A percentile compares a stretch with the other conserved stretches of the same genome.
Conservation (phyloP, 768 basidiomycete species). For the Naematelia encephala region DNA sequence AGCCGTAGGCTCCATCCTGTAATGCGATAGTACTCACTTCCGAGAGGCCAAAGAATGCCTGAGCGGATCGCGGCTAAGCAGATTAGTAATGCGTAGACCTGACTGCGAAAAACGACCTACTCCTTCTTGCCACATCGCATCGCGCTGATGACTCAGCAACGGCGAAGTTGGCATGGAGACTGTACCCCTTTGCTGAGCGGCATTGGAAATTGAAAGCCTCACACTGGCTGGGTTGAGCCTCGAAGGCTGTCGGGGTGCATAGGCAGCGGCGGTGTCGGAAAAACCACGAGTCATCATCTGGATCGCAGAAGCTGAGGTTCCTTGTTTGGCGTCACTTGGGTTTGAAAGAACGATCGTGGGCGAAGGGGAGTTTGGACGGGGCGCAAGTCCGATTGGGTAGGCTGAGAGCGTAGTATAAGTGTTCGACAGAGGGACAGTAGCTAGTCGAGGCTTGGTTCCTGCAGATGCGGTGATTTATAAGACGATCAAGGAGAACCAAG, state of each 20-base stretch:
- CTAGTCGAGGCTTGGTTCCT: too few relatives aligned
- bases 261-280: slow-evolving; percentile 7
- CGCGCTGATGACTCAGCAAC: slow-evolving; percentile 1
- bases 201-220: not conserved
- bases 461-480: not conserved
- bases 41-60: slow-evolving; percentile 10
- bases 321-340: not conserved
- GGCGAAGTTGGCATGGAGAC: slow-evolving; percentile 37
- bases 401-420: not conserved
- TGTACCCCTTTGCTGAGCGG: slow-evolving; percentile 22
- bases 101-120: slow-evolving; percentile 4
- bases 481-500: not conserved
- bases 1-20: too few relatives aligned
- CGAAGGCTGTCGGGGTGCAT: slow-evolving; percentile 8
- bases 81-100: not conserved
- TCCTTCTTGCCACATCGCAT: not conserved
- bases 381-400: not conserved
- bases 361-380: too few relatives aligned
- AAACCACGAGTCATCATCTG: not conserved
- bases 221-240: slow-evolving; percentile 3
- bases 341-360: not conserved
- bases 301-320: not conserved
- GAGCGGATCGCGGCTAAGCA: slow-evolving; percentile 19
- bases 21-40: not conserved
- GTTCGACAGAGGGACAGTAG: too few relatives aligned